phyloP scores from a whole-genome alignment of 352 stramenopile species.

The Pythium sukuiense region DNA sequence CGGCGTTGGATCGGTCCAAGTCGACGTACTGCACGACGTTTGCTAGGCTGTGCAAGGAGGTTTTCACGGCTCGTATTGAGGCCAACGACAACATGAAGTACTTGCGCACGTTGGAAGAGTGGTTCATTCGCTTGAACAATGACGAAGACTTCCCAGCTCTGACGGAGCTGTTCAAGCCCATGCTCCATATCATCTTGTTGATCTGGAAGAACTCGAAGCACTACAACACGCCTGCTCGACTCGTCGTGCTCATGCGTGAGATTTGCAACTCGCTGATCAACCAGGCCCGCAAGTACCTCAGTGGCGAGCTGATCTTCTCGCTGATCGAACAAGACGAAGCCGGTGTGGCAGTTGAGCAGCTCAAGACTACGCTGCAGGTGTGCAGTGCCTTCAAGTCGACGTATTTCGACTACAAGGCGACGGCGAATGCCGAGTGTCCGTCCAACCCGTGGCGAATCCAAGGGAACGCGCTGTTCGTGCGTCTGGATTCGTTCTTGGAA shows the following conservation, averaged over 20 bases:
- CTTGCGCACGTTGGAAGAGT: conserved; percentile 94
- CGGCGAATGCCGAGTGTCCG: conserved; percentile 95
- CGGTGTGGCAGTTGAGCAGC: conserved; percentile 91
- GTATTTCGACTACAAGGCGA: conserved; percentile 99
- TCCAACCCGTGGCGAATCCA: conserved; percentile 98
- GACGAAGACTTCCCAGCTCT: conserved; percentile 94
- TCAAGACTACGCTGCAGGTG: conserved; percentile 93
- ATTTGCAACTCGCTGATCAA: conserved; percentile 98
- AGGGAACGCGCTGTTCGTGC: conserved; percentile 97
- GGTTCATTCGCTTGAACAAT: conserved; percentile 95
- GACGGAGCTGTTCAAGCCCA: conserved; percentile 96
- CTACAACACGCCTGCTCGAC: conserved; percentile 96
- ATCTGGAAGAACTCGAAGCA: conserved; percentile 99
- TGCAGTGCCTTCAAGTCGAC: conserved; percentile 97
- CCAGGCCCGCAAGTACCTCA: conserved; percentile 92
- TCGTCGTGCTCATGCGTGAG: conserved; percentile 97
- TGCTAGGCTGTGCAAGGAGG: conserved; percentile 96
- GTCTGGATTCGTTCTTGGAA: conserved; percentile 97
- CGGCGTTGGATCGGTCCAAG: conserved; percentile 93
- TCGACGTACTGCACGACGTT: conserved; percentile 97
- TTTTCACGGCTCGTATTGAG: conserved; percentile 95
- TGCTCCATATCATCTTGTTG: conserved; percentile 97
- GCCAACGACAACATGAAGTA: conserved; percentile 99
- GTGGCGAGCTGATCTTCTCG: conserved; percentile 94
- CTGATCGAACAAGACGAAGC: conserved; percentile 97